Percentiles rank a stretch among this genome's conserved stretches.
phyloP scores from a whole-genome alignment of 768 basidiomycete species.

The Suillus variegatus region DNA sequence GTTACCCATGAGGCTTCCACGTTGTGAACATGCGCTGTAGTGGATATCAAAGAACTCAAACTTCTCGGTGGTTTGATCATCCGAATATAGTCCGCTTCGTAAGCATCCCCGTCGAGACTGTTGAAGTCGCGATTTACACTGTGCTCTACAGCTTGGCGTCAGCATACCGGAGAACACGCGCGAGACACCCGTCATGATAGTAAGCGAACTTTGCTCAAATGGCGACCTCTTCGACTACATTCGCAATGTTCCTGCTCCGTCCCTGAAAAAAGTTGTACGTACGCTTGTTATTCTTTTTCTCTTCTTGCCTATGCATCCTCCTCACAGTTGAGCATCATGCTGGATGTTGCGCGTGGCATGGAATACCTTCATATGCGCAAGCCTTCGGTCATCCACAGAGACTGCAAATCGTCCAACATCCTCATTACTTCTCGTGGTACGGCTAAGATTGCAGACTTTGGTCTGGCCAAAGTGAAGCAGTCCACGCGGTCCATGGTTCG shows the following conservation, averaged over 20 bases:
- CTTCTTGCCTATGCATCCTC: neutral
- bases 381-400: conserved; percentile 95
- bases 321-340: conserved; percentile 42
- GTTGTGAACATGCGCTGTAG: no score
- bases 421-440: conserved; percentile 90
- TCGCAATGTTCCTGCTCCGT: no score
- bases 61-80: conserved; percentile 43
- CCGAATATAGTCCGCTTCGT: neutral
- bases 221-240: conserved; percentile 46
- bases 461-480: conserved; percentile 97
- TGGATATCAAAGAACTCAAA: no score
- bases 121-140: no score
- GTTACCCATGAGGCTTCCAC: no score
- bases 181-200: no score
- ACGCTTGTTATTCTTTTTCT: neutral
- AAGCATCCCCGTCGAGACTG: no score
- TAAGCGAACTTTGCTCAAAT: conserved; percentile 51
- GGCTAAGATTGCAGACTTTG: conserved; percentile 98
- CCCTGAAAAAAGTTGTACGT: no score
- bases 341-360: conserved; percentile 86
- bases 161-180: no score
- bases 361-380: conserved; percentile 93
- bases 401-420: conserved; percentile 99
- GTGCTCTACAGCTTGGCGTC: no score
- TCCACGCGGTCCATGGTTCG: conserved; percentile 98